Evolutionary conservation across 2,329 filamentous ascomycete species (phyloP).

Genomic region (Monosporascus sp.): DNA sequence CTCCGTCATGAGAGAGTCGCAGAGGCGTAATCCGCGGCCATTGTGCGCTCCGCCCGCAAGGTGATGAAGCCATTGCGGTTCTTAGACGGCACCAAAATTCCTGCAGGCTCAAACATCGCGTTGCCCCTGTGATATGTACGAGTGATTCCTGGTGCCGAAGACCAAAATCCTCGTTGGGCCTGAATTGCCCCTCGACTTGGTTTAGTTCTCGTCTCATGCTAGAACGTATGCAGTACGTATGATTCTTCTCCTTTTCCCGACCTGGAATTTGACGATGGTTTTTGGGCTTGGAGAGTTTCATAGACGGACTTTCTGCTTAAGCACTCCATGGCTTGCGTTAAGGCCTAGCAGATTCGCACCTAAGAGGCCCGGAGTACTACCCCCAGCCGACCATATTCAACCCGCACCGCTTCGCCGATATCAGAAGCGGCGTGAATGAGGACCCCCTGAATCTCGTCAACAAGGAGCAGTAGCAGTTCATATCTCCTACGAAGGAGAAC

Average conservation of each 20-base stretch:
- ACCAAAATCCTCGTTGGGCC: no score
- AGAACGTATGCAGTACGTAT: no score
- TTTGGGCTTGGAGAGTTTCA: no score
- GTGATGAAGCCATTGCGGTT: slow-evolving; percentile 33
- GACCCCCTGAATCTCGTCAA: slow-evolving; percentile 21
- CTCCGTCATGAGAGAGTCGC: slow-evolving; percentile 30
- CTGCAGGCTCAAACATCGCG: slow-evolving; percentile 36
- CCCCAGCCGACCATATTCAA: slow-evolving; percentile 23
- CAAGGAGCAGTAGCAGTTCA: slow-evolving; percentile 35
- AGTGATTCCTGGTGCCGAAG: no score
- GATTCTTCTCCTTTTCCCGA: no score
- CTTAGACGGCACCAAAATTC: slow-evolving; percentile 26
- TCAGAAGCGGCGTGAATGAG: slow-evolving; percentile 22
- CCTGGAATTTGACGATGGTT: no score
- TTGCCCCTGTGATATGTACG: slow-evolving; percentile 15
- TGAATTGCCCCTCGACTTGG: no score
- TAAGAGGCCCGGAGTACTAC: neutral
- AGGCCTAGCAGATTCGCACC: neutral
- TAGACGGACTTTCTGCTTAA: no score
- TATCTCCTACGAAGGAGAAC: slow-evolving; percentile 27
- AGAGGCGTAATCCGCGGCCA: slow-evolving; percentile 20
- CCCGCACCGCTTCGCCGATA: slow-evolving; percentile 28
- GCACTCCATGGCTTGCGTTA: slow-evolving; percentile 11
- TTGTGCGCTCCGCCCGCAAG: slow-evolving; percentile 40
- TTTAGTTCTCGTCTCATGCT: no score